Percentiles rank a stretch among this genome's conserved stretches.
Conservation (phyloP, 192 early-diverging fungal genomes). For the Endogone sp. region DNA sequence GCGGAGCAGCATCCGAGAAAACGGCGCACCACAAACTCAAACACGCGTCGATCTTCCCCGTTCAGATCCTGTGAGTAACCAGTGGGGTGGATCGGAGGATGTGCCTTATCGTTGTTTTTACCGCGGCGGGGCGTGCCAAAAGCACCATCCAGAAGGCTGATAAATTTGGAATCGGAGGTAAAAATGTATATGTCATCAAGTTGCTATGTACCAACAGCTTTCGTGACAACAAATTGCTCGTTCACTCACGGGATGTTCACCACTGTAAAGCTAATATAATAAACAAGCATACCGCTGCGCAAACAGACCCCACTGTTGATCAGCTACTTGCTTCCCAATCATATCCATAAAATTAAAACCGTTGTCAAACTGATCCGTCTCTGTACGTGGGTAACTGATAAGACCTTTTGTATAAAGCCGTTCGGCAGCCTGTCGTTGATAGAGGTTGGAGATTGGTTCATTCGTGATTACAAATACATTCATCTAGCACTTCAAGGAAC, state of each 20-base stretch:
- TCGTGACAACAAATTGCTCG: not conserved
- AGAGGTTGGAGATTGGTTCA: too few species aligned
- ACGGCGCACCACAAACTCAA: constrained; percentile 82
- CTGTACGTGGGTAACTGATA: constrained; percentile 96
- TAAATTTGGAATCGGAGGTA: constrained; percentile 5
- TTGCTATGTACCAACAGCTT: too few species aligned
- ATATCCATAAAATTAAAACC: constrained; percentile 66
- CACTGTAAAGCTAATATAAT: not conserved
- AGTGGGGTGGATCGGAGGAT: constrained; percentile 97
- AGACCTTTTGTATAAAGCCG: constrained; percentile 81
- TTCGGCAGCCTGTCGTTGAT: constrained; percentile 67
- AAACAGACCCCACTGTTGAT: constrained; percentile 36
- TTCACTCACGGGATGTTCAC: not conserved
- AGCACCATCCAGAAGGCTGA: constrained; percentile 58
- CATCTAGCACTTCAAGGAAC: too few species aligned
- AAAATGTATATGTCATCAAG: not conserved
- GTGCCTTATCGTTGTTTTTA: constrained; percentile 89
- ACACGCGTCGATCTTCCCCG: constrained; percentile 70
- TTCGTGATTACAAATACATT: too few species aligned
- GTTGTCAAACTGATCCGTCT: constrained; percentile 86
- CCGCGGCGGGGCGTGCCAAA: constrained; percentile 78
- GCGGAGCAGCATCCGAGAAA: constrained; percentile 93
- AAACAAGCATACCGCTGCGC: constrained; percentile 35
- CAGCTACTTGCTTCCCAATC: constrained; percentile 57
- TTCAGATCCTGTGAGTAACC: constrained; percentile 44